Percentiles rank a stretch among this genome's conserved stretches.
Evolutionary conservation across 805 yeast genomes (phyloP).

Genomic region (Clavispora carvajalis): DNA sequence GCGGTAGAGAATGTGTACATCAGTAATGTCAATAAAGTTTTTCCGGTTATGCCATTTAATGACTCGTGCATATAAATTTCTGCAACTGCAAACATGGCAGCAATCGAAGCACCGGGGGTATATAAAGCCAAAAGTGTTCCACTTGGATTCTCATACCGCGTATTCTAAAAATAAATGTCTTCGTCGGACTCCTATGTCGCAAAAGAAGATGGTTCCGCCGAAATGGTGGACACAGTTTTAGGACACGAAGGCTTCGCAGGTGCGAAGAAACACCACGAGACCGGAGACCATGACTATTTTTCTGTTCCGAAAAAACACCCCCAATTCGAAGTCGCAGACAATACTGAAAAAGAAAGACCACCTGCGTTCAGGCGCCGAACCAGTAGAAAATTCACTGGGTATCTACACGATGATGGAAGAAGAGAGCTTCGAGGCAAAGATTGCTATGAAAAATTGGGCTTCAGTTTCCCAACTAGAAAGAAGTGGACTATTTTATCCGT

Average conservation of each 20-base stretch:
- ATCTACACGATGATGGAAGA: slow-evolving; percentile 20
- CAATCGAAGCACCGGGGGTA: neutral
- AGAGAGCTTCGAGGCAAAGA: slow-evolving; percentile 28
- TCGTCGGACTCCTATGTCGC: neutral
- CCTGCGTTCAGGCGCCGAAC: neutral
- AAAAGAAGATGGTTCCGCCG: neutral
- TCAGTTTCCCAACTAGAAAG: slow-evolving; percentile 21
- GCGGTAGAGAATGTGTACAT: no score
- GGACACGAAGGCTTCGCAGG: neutral
- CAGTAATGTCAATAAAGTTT: no score
- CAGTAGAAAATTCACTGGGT: slow-evolving; percentile 10
- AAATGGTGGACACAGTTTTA: neutral
- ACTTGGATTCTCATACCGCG: no score
- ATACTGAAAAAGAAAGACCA: neutral
- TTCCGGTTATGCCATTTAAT: neutral
- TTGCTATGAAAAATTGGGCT: slow-evolving; percentile 33
- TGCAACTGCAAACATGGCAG: neutral
- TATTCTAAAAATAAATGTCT: neutral
- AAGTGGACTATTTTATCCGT: slow-evolving; percentile 35
- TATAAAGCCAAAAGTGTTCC: neutral
- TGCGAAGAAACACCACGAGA: neutral
- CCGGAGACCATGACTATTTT: neutral
- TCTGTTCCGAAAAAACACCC: neutral
- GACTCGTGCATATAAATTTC: neutral
- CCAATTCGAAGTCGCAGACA: neutral